Percentiles rank a stretch among this genome's conserved stretches.
These are phyloP conservation scores for Sugiyamaella smithiae DNA, from an alignment of 805 yeast species.

Conservation along the genomic window DNA sequence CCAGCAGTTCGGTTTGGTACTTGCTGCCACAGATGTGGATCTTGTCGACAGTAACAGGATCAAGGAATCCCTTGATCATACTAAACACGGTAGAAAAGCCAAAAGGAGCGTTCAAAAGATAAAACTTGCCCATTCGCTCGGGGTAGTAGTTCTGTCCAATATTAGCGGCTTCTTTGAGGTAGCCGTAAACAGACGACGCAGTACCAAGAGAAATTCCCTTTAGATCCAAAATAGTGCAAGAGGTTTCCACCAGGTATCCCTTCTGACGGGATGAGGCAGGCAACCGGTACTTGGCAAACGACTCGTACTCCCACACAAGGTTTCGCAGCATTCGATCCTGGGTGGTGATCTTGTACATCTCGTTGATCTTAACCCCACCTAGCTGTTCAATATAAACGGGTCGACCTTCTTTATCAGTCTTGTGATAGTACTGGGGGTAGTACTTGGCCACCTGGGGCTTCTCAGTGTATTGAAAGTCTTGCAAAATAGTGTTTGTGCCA, in stretches of 20 bases:
- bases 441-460: conserved; percentile 82
- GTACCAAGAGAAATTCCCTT: conserved; percentile 87
- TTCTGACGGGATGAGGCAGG: conserved; percentile 91
- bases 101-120: conserved; percentile 93
- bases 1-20: conserved; percentile 77
- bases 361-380: conserved; percentile 83
- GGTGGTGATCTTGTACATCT: conserved; percentile 89
- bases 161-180: conserved; percentile 87
- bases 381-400: conserved; percentile 94
- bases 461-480: conserved; percentile 89
- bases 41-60: conserved; percentile 95
- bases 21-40: conserved; percentile 80
- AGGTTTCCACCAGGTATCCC: conserved; percentile 82
- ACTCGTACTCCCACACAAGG: conserved; percentile 96
- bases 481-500: conserved; percentile 82
- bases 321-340: conserved; percentile 96
- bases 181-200: conserved; percentile 80
- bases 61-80: conserved; percentile 88
- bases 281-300: conserved; percentile 75
- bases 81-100: conserved; percentile 94
- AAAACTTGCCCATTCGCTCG: conserved; percentile 98
- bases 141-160: conserved; percentile 98
- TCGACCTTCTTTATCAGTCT: conserved; percentile 94
- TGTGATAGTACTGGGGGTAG: conserved; percentile 97
- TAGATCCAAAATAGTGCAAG: conserved; percentile 92